A percentile compares a stretch with the other conserved stretches of the same genome.
phyloP scores from a whole-genome alignment of 805 yeast genomes.

The Schizosaccharomyces lindneri region DNA sequence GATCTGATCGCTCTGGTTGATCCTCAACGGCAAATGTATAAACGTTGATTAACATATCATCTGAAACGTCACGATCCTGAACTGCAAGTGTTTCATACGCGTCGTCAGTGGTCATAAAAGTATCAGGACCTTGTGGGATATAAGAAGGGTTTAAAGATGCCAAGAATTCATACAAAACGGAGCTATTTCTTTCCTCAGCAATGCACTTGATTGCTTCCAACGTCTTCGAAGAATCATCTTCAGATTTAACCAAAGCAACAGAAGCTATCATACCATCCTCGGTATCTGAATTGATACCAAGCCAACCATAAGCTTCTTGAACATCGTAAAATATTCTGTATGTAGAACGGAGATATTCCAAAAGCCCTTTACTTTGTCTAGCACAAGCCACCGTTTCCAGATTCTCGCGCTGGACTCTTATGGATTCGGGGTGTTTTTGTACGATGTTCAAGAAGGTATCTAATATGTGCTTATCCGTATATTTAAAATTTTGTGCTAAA shows the following conservation, averaged over 20 bases:
- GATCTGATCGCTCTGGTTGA: slow-evolving; percentile 20
- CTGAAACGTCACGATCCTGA: slow-evolving; percentile 15
- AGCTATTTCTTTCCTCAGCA: neutral
- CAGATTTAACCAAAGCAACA: neutral
- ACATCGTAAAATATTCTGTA: slow-evolving; percentile 5
- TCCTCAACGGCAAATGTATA: slow-evolving; percentile 25
- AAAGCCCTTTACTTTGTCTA: slow-evolving; percentile 31
- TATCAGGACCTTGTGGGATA: neutral
- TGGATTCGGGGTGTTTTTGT: slow-evolving; percentile 21
- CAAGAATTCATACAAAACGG: neutral
- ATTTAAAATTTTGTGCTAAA: slow-evolving; percentile 2
- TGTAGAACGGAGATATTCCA: slow-evolving; percentile 23
- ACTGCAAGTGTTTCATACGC: slow-evolving; percentile 14
- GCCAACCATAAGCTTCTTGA: neutral
- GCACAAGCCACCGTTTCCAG: slow-evolving; percentile 34
- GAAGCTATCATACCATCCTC: neutral
- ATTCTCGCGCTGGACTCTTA: slow-evolving; percentile 32
- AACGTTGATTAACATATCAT: slow-evolving; percentile 27
- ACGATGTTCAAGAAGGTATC: slow-evolving; percentile 16
- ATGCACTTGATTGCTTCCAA: neutral
- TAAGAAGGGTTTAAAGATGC: neutral
- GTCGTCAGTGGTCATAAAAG: neutral
- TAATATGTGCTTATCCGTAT: slow-evolving; percentile 6
- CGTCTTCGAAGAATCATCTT: neutral
- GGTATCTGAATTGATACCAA: neutral